Base-by-base conservation (phyloP, 1,284 basidiomycete species). In the Cryptococcus deneoformans region DNA sequence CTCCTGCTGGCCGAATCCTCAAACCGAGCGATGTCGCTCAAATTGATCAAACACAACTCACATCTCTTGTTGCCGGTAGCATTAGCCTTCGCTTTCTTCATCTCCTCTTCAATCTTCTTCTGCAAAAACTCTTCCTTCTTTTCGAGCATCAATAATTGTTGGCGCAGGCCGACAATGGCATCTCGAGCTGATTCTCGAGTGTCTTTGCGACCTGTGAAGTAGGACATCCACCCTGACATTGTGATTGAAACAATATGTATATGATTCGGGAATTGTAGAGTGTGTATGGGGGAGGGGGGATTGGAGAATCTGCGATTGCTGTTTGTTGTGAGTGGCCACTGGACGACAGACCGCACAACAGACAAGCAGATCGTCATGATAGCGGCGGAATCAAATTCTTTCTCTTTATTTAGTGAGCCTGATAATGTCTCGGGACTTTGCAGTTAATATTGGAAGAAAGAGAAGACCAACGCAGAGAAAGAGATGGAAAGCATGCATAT, bases 121-220 rank as follows among this genome's bases (percentile, higher is more conserved):
- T 90, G 87, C 64, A 98, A 81, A 79, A 91, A 84, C 79, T 98
- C 94, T 81, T 99, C 96, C 83, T 97, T 97, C 90, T 98, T 99
- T 84, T 98, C 93, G 67, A 99, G 87, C 86, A 97, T 89, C 78
- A 94, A 86, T 62, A 94, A 83, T 75, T 93, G 89, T 78, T 92
- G 87, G 68, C 92, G 84, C 67, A 95, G 82, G 38, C 80, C 82
- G 59, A 95, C 88, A 75, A 95, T 95, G 49, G 92, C 89, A 73
- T 92, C 89, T 67, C 90, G 83, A 39, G 90, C 86, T 39, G 85
- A 81, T 76, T 87, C 85, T 75, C 89, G 89, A 38, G 88, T 81
- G 75, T 93, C 89, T 73, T 86, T 86, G 66, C 85, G 83, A 47
- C 86, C 86, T 73, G 77, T 78, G 42, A 75, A 75, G 58, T 80